Conservation (phyloP, 2,329 filamentous ascomycete species). For the Gremmenia infestans region DNA sequence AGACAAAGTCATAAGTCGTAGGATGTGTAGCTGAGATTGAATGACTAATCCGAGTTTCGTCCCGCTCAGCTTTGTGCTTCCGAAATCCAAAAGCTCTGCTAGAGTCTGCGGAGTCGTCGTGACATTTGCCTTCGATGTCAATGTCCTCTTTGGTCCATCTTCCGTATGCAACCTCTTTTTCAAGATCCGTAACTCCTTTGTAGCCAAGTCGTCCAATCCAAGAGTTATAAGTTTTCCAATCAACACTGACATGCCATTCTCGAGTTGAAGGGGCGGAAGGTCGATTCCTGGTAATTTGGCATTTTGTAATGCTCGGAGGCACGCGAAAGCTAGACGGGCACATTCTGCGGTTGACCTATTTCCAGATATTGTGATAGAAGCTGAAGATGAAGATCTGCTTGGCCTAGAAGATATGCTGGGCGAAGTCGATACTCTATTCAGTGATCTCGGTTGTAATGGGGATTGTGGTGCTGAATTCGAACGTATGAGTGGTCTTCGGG, state of each 20-base stretch:
- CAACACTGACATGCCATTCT: constrained; percentile 67
- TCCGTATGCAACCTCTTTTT: constrained; percentile 56
- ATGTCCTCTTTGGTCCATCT: constrained; percentile 22
- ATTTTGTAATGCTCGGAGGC: constrained; percentile 53
- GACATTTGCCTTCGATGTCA: constrained; percentile 27
- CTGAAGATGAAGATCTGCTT: constrained; percentile 35
- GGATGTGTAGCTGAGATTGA: constrained; percentile 57
- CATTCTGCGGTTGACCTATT: constrained; percentile 50
- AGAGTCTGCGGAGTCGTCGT: constrained; percentile 41
- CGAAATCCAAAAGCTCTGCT: constrained; percentile 59
- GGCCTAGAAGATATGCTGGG: constrained; percentile 46
- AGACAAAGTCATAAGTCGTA: constrained; percentile 57
- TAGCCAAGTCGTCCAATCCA: constrained; percentile 60
- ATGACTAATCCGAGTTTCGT: constrained; percentile 51
- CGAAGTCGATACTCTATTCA: constrained; percentile 57
- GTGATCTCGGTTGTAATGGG: constrained; percentile 55
- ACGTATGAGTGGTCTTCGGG: constrained; percentile 43
- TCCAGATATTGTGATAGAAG: constrained; percentile 27
- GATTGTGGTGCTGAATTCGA: constrained; percentile 55
- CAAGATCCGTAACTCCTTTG: constrained; percentile 62
- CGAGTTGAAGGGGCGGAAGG: constrained; percentile 62
- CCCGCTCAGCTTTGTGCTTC: constrained; percentile 38
- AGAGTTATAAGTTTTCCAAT: constrained; percentile 60
- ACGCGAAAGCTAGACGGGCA: constrained; percentile 60
- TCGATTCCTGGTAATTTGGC: constrained; percentile 45